These are phyloP conservation scores for Leptodontidium sp. DNA, from an alignment of 2,329 filamentous ascomycete genomes.

Conservation along the genomic window DNA sequence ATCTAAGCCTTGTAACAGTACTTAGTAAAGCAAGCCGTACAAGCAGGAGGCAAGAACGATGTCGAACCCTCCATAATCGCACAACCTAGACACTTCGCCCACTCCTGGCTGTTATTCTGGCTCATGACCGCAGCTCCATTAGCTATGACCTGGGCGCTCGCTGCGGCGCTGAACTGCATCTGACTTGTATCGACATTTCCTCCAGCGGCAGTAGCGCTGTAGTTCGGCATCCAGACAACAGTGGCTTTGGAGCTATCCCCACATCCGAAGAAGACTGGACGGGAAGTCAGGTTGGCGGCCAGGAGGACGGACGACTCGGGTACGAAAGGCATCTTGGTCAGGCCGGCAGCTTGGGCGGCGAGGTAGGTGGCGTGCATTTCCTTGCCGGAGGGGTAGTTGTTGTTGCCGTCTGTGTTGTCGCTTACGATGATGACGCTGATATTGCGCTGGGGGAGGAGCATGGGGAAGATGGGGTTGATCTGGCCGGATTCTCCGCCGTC, in stretches of 20 bases:
- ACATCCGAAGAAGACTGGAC: slow-evolving; percentile 56
- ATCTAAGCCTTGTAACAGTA: slow-evolving; percentile 46
- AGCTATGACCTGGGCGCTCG: slow-evolving; percentile 47
- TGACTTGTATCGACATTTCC: slow-evolving; percentile 45
- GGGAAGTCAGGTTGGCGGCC: slow-evolving; percentile 44
- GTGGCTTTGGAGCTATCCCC: slow-evolving; percentile 52
- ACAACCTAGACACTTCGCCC: slow-evolving; percentile 52
- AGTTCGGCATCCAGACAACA: slow-evolving; percentile 55
- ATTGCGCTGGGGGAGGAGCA: slow-evolving; percentile 51
- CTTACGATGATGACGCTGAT: slow-evolving; percentile 54
- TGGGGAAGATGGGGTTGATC: slow-evolving; percentile 56
- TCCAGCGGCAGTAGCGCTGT: slow-evolving; percentile 44
- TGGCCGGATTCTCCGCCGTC: slow-evolving; percentile 54
- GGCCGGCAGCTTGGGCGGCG: slow-evolving; percentile 26
- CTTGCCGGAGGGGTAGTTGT: slow-evolving; percentile 53
- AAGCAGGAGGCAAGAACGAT: slow-evolving; percentile 42
- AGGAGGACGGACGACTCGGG: slow-evolving; percentile 44
- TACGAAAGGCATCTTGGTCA: slow-evolving; percentile 53
- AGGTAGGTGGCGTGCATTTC: slow-evolving; percentile 46
- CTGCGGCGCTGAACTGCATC: slow-evolving; percentile 47
- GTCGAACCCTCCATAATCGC: slow-evolving; percentile 47
- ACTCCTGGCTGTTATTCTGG: slow-evolving; percentile 47
- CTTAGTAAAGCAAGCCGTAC: slow-evolving; percentile 49
- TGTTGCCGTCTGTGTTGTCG: slow-evolving; percentile 54
- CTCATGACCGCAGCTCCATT: slow-evolving; percentile 50